Evolutionary conservation across 164 flowering plant species (phyloP).

Genomic region (Stephania cephalantha): DNA sequence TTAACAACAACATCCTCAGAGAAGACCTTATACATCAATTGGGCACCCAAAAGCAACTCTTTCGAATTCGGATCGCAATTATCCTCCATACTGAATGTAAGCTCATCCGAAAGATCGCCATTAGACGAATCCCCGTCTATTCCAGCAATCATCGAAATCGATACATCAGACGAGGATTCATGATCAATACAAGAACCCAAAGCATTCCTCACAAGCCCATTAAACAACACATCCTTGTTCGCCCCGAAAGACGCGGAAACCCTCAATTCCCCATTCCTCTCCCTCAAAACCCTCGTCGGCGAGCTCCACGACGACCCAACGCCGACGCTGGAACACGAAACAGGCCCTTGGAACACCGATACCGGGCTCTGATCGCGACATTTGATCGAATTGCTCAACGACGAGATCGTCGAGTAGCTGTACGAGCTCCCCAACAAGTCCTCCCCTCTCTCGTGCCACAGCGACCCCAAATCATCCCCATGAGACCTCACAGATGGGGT

Average conservation of each 20-base stretch:
- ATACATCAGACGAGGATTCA: conserved; percentile 39
- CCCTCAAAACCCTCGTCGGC: conserved; percentile 34
- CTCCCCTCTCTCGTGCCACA: conserved; percentile 53
- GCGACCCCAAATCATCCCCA: conserved; percentile 47
- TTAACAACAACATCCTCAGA: conserved; percentile 64
- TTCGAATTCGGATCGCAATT: conserved; percentile 45
- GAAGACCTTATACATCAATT: conserved; percentile 62
- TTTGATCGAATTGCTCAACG: conserved; percentile 40
- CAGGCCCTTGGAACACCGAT: conserved; percentile 80
- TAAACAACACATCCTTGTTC: conserved; percentile 45
- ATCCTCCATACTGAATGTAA: conserved; percentile 78
- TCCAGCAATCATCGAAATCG: conserved; percentile 17
- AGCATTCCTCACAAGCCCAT: conserved; percentile 62
- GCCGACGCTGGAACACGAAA: conserved; percentile 39
- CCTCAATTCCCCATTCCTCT: conserved; percentile 25
- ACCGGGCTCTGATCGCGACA: conserved; percentile 78
- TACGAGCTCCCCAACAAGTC: conserved; percentile 55
- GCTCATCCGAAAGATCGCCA: conserved; percentile 44
- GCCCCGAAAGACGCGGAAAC: conserved; percentile 24
- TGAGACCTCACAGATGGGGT: conserved; percentile 38
- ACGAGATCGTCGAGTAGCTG: conserved; percentile 41
- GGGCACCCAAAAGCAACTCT: conserved; percentile 59
- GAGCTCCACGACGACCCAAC: conserved; percentile 49
- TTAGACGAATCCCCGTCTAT: conserved; percentile 18
- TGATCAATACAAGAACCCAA: conserved; percentile 67